Evolutionary conservation across 306 rosid species (phyloP), one percentile per base, ranked within the genome.

Genomic region (Cucumis melo): DNA sequence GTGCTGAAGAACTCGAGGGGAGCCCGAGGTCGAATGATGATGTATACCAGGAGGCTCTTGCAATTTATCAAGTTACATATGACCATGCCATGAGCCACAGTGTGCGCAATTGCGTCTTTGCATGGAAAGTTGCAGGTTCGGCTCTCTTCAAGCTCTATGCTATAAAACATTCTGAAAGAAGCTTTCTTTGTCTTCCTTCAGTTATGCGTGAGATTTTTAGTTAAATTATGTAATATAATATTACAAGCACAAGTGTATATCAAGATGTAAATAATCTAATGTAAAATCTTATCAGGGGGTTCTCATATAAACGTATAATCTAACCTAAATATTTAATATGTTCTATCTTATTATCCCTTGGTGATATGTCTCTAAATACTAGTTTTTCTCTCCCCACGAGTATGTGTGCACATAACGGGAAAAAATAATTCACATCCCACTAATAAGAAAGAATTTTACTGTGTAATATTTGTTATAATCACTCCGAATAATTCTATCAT

Each of bases 81-180:
- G 80, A 91, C 51, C 10, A 79, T 66, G 96, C 95, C 5, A 78
- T 19, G 16, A 36, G 3, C 24, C 3, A 63, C 0, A 7, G 1
- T 1, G 85, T 72, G 12, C 0, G 9, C 0, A 14, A 10, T 29
- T 92, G 96, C 72, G 1, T 76, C 66, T 92, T 89, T 74, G 96
- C 88, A 0, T 90, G 94, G 96, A 89, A 53, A 79, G 75, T 89
- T 80, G 97, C 93, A 0, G 93, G 97, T 32, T 36, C 89, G 24
- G 86, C 92, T 44, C 88, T 89, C 14, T 27, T 71, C 10, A 71
- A 79, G 21, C 66, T 80, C 27, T 77, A 63, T 76, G 54, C 46
- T 38, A 73, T 24, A 15, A 80, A 85, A 74, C 85, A 74, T 17
- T 79, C 74, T 38, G 86, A 62, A 38, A 81, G 41, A n/a, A 5